Evolutionary conservation across 2,329 filamentous ascomycete genomes (phyloP), one percentile per base, ranked within the genome.

Genomic region (Tolypocladium endophyticum): DNA sequence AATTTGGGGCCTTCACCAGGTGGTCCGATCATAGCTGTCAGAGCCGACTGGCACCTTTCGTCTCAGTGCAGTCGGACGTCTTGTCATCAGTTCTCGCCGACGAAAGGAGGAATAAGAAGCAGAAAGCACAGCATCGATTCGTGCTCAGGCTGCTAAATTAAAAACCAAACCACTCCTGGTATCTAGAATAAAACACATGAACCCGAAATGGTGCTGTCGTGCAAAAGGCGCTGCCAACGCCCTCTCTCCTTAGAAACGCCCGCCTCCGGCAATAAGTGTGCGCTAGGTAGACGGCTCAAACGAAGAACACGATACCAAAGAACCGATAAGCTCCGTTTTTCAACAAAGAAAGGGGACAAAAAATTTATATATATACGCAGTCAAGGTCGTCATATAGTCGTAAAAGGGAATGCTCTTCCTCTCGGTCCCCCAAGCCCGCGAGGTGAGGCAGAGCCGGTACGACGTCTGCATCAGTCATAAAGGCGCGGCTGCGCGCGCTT

Each of bases 11-110:
- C 75, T 77, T 59, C 74, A 69, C 73, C 73, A 74, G 45, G 61
- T 71, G 8, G 62, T 68, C 75, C 75, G 77, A 54, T 72, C 69
- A 55, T 71, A 66, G 69, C 80, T 74, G 60, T n/a, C n/a, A 83
- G 59, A n/a, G n/a, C n/a, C n/a, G n/a, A n/a, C n/a, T n/a, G 20
- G 80, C 67, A 0, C 81, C 83, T 74, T 76, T 85, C 0, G 71
- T 72, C 72, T 85, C 81, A 36, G 85, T 79, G 50, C 73, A 72
- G 62, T 84, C 79, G 20, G 8, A 38, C 30, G 8, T 33, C 30
- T 33, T 8, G 30, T 28, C 45, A 50, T 28, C 45, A 25, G 25
- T 25, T 30, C 43, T n/a, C 39, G 39, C 20, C 20, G 8, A 43
- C 18, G 18, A n/a, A 43, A n/a, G 16, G 43, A 16, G 43, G 11